Conservation (phyloP, 108 stramenopile species). For the Cyclotella kingstonii region DNA sequence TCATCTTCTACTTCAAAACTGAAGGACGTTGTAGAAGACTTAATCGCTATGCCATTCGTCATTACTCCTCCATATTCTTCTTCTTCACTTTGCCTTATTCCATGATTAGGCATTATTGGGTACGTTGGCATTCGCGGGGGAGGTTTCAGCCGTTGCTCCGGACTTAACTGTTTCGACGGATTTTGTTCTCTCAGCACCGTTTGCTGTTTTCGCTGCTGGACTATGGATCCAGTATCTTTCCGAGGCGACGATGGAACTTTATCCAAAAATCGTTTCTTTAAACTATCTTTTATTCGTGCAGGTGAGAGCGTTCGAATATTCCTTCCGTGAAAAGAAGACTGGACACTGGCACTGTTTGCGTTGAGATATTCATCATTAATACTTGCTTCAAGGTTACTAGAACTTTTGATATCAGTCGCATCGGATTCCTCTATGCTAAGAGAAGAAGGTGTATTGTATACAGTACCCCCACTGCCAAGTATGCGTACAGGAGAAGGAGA, state of each 20-base stretch:
- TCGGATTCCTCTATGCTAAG: no score
- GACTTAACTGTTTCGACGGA: background rate
- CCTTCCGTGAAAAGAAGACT: conserved; percentile 6
- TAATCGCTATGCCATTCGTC: conserved; percentile 12
- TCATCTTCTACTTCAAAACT: conserved; percentile 41
- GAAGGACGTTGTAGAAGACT: conserved; percentile 20
- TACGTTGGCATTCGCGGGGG: background rate
- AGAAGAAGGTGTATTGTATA: no score
- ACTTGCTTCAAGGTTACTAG: background rate
- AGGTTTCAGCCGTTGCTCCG: no score
- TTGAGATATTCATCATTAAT: background rate
- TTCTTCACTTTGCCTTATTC: conserved; percentile 1
- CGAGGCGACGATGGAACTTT: conserved; percentile 1
- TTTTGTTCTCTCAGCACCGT: background rate
- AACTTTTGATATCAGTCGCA: no score
- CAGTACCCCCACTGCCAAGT: no score
- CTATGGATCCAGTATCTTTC: background rate
- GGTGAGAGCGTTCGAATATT: conserved; percentile 25
- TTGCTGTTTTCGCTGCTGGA: background rate
- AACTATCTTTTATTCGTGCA: conserved; percentile 14
- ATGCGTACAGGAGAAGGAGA: no score
- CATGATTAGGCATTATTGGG: no score
- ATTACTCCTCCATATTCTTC: conserved; percentile 11
- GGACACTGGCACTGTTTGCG: background rate
- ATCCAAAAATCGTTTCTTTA: conserved; percentile 14